A percentile compares a stretch with the other conserved stretches of the same genome.
Conservation (phyloP, 257 asterid species). For the Solanum chiquidenum region DNA sequence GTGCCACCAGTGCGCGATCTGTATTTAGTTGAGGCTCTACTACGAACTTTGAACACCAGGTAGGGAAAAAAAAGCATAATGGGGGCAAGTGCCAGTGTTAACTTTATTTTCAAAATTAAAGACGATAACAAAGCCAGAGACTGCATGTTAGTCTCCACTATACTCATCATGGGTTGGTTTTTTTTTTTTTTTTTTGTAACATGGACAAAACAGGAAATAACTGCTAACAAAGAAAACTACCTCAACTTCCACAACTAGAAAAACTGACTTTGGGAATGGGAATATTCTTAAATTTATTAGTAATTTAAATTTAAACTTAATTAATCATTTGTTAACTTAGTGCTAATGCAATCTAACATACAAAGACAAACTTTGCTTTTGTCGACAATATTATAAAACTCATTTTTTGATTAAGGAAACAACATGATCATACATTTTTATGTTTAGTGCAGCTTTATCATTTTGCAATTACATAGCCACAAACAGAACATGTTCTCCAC, state of each 20-base stretch:
- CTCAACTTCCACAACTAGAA: slow-evolving; percentile 7
- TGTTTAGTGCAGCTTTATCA: neutral
- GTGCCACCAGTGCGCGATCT: accelerated
- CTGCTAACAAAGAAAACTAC: slow-evolving; percentile 13
- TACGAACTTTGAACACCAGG: too few species aligned
- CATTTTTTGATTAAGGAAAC: neutral
- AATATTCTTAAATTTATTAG: slow-evolving; percentile 20
- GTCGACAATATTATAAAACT: neutral
- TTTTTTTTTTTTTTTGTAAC: neutral
- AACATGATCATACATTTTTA: neutral
- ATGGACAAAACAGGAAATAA: slow-evolving; percentile 12
- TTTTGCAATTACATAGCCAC: neutral
- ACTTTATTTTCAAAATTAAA: neutral
- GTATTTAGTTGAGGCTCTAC: too few species aligned
- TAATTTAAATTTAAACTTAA: neutral
- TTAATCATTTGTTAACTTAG: slow-evolving; percentile 2
- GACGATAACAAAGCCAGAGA: neutral
- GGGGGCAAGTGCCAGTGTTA: neutral
- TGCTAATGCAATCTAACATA: slow-evolving; percentile 20
- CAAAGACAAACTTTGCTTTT: slow-evolving; percentile 13
- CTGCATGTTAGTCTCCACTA: slow-evolving; percentile 41
- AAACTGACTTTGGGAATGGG: slow-evolving; percentile 4
- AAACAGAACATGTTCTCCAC: neutral
- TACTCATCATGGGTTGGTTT: neutral
- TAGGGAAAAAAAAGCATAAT: neutral